phyloP scores from a whole-genome alignment of 177 flowering plant genomes.

The Vitis hybrid region DNA sequence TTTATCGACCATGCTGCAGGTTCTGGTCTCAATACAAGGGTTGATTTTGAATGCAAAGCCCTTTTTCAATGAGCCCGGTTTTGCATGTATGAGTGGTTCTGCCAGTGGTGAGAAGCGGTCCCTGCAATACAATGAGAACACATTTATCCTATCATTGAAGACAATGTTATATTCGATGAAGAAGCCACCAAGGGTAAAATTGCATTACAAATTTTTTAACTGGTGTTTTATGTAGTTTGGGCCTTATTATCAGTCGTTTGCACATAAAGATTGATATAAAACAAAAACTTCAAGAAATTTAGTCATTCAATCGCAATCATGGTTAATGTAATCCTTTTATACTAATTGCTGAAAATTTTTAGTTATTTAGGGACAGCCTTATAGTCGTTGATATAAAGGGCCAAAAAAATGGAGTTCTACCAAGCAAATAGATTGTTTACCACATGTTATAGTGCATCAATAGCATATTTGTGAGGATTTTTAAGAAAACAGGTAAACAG shows the following conservation, averaged over 20 bases:
- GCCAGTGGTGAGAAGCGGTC: slow-evolving; percentile 45
- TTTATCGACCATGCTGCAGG: slow-evolving; percentile 73
- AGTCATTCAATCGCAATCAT: neutral
- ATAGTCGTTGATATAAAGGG: too few species aligned
- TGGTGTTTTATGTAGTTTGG: neutral
- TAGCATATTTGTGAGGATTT: too few species aligned
- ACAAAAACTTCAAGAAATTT: neutral
- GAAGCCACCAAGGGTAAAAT: slow-evolving; percentile 66
- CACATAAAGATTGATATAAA: neutral
- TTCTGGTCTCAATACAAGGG: slow-evolving; percentile 87
- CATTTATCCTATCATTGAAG: slow-evolving; percentile 52
- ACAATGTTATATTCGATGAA: slow-evolving; percentile 64
- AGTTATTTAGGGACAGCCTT: too few species aligned
- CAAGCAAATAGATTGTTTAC: too few species aligned
- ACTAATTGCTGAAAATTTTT: too few species aligned
- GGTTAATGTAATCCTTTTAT: neutral
- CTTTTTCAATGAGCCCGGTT: slow-evolving; percentile 83
- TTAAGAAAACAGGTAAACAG: too few species aligned
- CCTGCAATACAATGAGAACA: slow-evolving; percentile 49
- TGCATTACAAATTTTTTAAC: neutral
- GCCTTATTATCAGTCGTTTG: neutral
- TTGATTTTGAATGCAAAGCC: slow-evolving; percentile 76
- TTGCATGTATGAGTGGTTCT: slow-evolving; percentile 31
- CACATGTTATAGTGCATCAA: too few species aligned
- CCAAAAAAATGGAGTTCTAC: too few species aligned